Evolutionary conservation across 164 flowering plant species (phyloP).

Genomic region (Kingdonia uniflora): DNA sequence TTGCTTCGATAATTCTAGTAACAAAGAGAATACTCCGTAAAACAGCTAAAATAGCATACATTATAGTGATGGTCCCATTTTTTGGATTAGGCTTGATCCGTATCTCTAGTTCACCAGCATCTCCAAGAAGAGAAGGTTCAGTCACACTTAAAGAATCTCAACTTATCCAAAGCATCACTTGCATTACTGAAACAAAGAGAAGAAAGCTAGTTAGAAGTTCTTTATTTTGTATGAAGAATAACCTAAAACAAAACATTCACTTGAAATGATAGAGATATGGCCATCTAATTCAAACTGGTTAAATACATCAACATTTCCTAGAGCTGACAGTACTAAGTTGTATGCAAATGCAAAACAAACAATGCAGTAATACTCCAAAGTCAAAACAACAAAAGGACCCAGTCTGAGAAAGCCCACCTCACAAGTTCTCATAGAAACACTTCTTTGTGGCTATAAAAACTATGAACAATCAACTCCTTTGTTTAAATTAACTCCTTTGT

Average conservation of each 20-base stretch:
- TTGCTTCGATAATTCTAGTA: background rate
- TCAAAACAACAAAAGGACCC: background rate
- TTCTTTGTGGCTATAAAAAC: constrained; percentile 96
- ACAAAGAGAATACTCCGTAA: background rate
- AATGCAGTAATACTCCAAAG: too few relatives aligned
- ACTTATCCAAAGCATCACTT: constrained; percentile 97
- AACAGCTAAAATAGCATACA: constrained; percentile 24
- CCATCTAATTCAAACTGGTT: too few relatives aligned
- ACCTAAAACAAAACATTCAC: too few relatives aligned
- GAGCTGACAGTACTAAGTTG: too few relatives aligned
- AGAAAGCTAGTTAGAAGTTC: background rate
- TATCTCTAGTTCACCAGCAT: constrained; percentile 79
- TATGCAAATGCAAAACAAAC: too few relatives aligned
- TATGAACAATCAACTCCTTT: constrained; percentile 98
- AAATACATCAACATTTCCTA: too few relatives aligned
- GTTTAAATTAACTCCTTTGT: too few relatives aligned
- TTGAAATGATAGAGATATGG: too few relatives aligned
- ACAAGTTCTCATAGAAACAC: constrained; percentile 94
- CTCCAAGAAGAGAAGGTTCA: constrained; percentile 82
- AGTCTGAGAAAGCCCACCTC: constrained; percentile 36
- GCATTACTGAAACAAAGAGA: constrained; percentile 59
- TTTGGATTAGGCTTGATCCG: constrained; percentile 91
- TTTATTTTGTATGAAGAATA: too few relatives aligned
- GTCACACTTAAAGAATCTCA: constrained; percentile 92
- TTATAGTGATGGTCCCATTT: constrained; percentile 87